Evolutionary conservation across 768 basidiomycete species (phyloP), one percentile per base, ranked within the genome.

Genomic region (Coprinopsis strossmayeri): DNA sequence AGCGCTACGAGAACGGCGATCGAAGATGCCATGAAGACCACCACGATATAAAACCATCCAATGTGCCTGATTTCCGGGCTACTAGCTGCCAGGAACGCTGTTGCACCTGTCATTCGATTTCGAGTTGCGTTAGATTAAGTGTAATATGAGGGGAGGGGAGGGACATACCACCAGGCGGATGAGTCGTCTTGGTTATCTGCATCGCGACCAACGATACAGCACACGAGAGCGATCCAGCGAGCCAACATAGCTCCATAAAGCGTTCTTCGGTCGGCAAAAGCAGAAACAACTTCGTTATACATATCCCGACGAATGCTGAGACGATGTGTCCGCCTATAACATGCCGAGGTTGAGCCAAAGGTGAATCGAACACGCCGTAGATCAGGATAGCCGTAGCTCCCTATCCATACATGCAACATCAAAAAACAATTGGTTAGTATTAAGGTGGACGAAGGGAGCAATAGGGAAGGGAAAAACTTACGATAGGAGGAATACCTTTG

Each of bases 381-480:
- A 77, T 69, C 37, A 81, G 65, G 7, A 79, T 72, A 4, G 79
- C 78, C 9, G 74, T 73, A 20, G 77, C 77, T 18, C 74, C 78
- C 79, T 80, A 56, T n/a, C n/a, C n/a, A n/a, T n/a, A n/a, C n/a
- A n/a, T n/a, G n/a, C n/a, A n/a, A n/a, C n/a, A n/a, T n/a, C n/a
- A n/a, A n/a, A n/a, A n/a, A n/a, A n/a, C n/a, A n/a, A n/a, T n/a
- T n/a, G n/a, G n/a, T n/a, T n/a, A n/a, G n/a, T n/a, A n/a, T n/a
- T n/a, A n/a, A n/a, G n/a, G n/a, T n/a, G n/a, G n/a, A n/a, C n/a
- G n/a, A n/a, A n/a, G n/a, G n/a, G n/a, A n/a, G n/a, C n/a, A n/a
- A n/a, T n/a, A n/a, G n/a, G n/a, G n/a, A n/a, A n/a, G n/a, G n/a
- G n/a, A n/a, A n/a, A n/a, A n/a, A n/a, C n/a, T n/a, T n/a, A 78